Evolutionary conservation across 2,329 filamentous ascomycete species (phyloP).

Genomic region (Torrubiellomyces zombiae): DNA sequence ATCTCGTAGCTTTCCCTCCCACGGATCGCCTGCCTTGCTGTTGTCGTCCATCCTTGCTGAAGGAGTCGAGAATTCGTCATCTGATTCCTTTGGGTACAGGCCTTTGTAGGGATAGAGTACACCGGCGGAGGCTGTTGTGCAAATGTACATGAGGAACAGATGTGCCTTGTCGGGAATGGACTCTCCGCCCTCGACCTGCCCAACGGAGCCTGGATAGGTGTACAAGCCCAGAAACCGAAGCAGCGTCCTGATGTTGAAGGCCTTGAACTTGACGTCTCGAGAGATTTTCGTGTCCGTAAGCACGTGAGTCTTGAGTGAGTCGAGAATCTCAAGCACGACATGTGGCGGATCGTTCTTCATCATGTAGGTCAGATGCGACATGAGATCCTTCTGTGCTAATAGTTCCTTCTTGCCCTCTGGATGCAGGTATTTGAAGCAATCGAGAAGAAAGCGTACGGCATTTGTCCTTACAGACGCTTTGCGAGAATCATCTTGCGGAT

Average conservation of each 20-base stretch:
- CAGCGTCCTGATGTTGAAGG: conserved; percentile 61
- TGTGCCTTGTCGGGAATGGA: conserved; percentile 55
- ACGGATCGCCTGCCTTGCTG: conserved; percentile 41
- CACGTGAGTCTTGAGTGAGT: conserved; percentile 51
- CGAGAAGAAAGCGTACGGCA: conserved; percentile 64
- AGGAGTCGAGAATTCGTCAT: conserved; percentile 21
- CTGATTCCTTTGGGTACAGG: conserved; percentile 65
- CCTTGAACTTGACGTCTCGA: conserved; percentile 54
- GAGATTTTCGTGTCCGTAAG: conserved; percentile 60
- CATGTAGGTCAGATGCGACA: conserved; percentile 67
- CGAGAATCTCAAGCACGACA: conserved; percentile 58
- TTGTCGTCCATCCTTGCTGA: conserved; percentile 16
- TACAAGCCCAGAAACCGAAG: conserved; percentile 58
- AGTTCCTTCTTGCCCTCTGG: conserved; percentile 67
- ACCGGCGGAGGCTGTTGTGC: conserved; percentile 57
- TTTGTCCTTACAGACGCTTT: conserved; percentile 71
- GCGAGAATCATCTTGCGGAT: conserved; percentile 42
- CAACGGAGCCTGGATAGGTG: conserved; percentile 32
- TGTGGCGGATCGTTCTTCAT: conserved; percentile 63
- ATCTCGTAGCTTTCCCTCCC: conserved; percentile 49
- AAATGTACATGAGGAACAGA: conserved; percentile 56
- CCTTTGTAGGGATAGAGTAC: conserved; percentile 61
- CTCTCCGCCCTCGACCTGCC: conserved; percentile 21
- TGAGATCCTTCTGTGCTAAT: conserved; percentile 60
- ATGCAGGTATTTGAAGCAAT: conserved; percentile 63